A percentile compares a stretch with the other conserved stretches of the same genome.
Conservation (phyloP, 2,329 filamentous ascomycete genomes). For the Cryphonectria naterciae region DNA sequence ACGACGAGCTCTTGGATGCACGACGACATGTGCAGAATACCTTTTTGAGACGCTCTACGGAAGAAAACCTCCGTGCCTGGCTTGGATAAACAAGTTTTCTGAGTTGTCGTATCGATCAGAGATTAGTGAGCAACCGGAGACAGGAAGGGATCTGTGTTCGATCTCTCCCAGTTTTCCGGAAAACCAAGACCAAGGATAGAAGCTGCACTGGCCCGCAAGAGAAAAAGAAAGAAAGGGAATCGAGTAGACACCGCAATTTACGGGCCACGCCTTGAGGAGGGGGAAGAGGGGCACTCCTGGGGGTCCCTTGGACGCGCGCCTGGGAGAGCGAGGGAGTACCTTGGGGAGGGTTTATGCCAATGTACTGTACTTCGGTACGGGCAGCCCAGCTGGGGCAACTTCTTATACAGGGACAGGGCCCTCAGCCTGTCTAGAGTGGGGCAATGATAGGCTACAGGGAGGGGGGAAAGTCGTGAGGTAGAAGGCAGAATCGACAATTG, state of each 20-base stretch:
- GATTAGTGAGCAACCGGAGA: slow-evolving; percentile 1
- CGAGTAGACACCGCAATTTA: slow-evolving; percentile 11
- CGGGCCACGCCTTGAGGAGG: background rate
- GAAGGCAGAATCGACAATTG: slow-evolving; percentile 16
- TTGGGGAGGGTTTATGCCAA: background rate
- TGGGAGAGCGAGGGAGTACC: background rate
- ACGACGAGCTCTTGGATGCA: background rate
- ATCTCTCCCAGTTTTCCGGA: background rate
- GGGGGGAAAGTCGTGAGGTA: slow-evolving; percentile 9
- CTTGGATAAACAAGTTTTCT: slow-evolving; percentile 11
- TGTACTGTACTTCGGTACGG: slow-evolving; percentile 1
- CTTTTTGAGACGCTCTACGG: background rate
- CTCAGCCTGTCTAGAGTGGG: background rate
- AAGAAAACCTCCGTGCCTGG: slow-evolving; percentile 1
- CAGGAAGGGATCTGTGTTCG: slow-evolving; percentile 4
- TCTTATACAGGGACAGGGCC: background rate
- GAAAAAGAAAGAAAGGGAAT: background rate
- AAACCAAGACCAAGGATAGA: background rate
- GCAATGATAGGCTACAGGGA: background rate
- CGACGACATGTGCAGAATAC: background rate
- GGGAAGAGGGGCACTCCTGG: background rate
- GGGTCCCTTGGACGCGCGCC: slow-evolving; percentile 1
- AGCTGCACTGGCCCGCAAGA: slow-evolving; percentile 8
- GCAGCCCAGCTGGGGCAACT: background rate
- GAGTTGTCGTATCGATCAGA: slow-evolving; percentile 10